These are phyloP conservation scores for Chytridium lagenaria DNA, from an alignment of 371 early-diverging fungal genomes.

Conservation along the genomic window DNA sequence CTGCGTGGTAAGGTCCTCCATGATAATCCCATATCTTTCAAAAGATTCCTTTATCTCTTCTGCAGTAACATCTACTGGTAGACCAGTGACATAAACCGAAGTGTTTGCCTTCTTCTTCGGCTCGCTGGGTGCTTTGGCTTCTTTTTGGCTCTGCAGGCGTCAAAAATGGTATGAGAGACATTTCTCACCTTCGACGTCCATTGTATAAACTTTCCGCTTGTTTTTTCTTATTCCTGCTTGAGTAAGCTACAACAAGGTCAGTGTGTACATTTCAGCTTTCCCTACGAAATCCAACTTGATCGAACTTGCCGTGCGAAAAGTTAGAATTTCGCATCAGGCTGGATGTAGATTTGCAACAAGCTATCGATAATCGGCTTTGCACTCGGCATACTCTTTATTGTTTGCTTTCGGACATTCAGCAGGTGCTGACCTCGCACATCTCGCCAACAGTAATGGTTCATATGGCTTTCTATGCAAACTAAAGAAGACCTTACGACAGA, in stretches of 20 bases:
- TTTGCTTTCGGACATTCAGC: conserved; percentile 29
- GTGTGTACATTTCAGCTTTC: too few relatives aligned
- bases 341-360: conserved; percentile 27
- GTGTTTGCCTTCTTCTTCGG: conserved; percentile 69
- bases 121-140: conserved; percentile 44
- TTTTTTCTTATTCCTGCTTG: background rate
- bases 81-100: conserved; percentile 84
- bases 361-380: conserved; percentile 68
- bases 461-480: conserved; percentile 69
- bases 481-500: background rate
- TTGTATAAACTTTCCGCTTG: conserved; percentile 10
- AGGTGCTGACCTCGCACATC: background rate
- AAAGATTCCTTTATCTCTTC: conserved; percentile 81
- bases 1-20: conserved; percentile 70
- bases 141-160: conserved; percentile 23
- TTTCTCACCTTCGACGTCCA: conserved; percentile 11
- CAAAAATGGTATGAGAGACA: background rate
- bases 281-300: conserved; percentile 75
- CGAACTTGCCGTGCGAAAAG: conserved; percentile 73
- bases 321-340: conserved; percentile 57
- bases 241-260: background rate
- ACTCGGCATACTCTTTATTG: conserved; percentile 65
- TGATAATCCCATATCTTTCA: conserved; percentile 85
- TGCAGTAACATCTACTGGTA: conserved; percentile 81
- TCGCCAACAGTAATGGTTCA: conserved; percentile 66